These are phyloP conservation scores for Ceratocystis lukuohia DNA, from an alignment of 2,329 filamentous ascomycete genomes.

Conservation along the genomic window DNA sequence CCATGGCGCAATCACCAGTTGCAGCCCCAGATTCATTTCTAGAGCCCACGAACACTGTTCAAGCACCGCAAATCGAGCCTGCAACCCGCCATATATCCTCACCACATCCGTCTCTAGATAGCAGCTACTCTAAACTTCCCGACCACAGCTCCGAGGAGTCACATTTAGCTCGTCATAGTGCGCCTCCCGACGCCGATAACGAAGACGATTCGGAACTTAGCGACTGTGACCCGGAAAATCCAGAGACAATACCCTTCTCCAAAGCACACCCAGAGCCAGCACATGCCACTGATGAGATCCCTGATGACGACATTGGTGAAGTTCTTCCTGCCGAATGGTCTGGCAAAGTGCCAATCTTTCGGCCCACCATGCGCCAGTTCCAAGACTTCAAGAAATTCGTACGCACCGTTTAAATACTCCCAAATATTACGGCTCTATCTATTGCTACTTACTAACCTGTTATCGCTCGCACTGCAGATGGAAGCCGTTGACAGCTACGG, in stretches of 20 bases:
- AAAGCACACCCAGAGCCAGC: constrained; percentile 10
- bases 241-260: constrained; percentile 11
- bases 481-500: constrained; percentile 82
- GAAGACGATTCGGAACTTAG: constrained; percentile 48
- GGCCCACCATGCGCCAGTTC: constrained; percentile 90
- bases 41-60: background rate
- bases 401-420: constrained; percentile 26
- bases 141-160: background rate
- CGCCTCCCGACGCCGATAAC: background rate
- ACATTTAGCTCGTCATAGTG: background rate
- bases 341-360: constrained; percentile 85
- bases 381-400: constrained; percentile 86
- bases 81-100: background rate
- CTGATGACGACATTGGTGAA: constrained; percentile 56
- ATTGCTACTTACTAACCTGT: background rate
- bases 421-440: background rate
- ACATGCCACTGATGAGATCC: constrained; percentile 23
- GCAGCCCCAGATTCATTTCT: background rate
- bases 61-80: background rate
- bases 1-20: background rate
- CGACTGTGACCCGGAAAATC: constrained; percentile 41
- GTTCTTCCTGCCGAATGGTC: constrained; percentile 80
- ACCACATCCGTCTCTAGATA: background rate
- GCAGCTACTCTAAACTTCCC: background rate
- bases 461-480: constrained; percentile 34